Evolutionary conservation across 2,329 filamentous ascomycete species (phyloP), one percentile per base, ranked within the genome.

Genomic region (Stromatinia cepivora): DNA sequence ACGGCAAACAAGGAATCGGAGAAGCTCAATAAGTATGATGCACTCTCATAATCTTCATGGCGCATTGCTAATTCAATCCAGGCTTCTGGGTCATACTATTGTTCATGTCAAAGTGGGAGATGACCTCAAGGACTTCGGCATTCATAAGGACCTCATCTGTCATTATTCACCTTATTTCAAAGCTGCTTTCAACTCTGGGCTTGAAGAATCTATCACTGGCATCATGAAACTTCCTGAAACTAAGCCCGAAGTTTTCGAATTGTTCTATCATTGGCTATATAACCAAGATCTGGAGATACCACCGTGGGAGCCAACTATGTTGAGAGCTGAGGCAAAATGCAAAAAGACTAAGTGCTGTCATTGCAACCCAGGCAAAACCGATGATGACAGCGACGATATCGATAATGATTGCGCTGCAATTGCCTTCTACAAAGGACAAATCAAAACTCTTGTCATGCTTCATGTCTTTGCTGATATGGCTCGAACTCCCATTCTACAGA

Each of bases 111-210:
- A 67, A 48, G 64, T 73, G 22, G 68, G 72, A 17, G 10, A 52
- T 1, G 22, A 64, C 7, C 28, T 46, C 6, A 9, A 73, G 28
- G 61, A 70, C 15, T 75, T 74, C 46, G 56, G 61, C 8, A 59
- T 76, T 34, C 71, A 75, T 50, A 72, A 73, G 39, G 62, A 71
- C 3, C 62, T 72, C 6, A 52, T 73, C 15, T 73, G 69, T 39
- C 46, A 70, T 50, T 64, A 69, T 31, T 75, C 75, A 1, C 54
- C 70, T 2, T 75, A 66, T 54, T 75, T 76, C 58, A 71, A 69
- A 22, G 67, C 69, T 11, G 70, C 72, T 20, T 70, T 74, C 20
- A 61, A 34, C 11, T 68, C 64, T 5, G 46, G 58, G 3, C 69
- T 74, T 13, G 48, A 67, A 17, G 72, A 72, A 42, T n/a, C 59